Percentiles rank a stretch among this genome's conserved stretches.
These are phyloP conservation scores for Penicillium decumbens DNA, from an alignment of 2,329 filamentous ascomycete genomes.

Conservation along the genomic window DNA sequence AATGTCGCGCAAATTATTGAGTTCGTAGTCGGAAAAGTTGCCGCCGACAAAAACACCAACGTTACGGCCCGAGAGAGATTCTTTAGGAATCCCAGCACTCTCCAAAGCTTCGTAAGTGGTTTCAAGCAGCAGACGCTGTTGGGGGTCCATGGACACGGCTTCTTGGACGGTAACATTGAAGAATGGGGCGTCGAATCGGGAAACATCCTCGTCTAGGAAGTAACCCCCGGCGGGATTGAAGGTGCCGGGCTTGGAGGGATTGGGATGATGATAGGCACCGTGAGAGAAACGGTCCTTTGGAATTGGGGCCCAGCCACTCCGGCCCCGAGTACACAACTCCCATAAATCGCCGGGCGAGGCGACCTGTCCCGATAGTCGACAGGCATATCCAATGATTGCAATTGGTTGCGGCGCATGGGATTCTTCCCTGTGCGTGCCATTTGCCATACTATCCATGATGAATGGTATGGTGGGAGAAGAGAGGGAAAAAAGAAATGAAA, in stretches of 20 bases:
- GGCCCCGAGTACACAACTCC: slow-evolving; percentile 22
- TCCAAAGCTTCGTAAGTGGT: slow-evolving; percentile 27
- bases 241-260: slow-evolving; percentile 20
- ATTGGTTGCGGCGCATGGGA: slow-evolving; percentile 14
- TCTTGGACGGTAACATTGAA: slow-evolving; percentile 25
- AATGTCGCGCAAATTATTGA: slow-evolving; percentile 21
- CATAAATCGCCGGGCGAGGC: slow-evolving; percentile 22
- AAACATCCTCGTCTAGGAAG: slow-evolving; percentile 25
- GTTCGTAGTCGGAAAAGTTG: slow-evolving; percentile 24
- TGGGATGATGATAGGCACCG: slow-evolving; percentile 22
- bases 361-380: slow-evolving; percentile 24
- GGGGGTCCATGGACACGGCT: slow-evolving; percentile 26
- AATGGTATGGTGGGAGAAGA: neutral
- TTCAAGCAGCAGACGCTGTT: slow-evolving; percentile 26
- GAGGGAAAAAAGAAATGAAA: neutral
- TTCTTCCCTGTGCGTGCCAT: slow-evolving; percentile 6
- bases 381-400: slow-evolving; percentile 26
- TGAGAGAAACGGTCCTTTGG: slow-evolving; percentile 21
- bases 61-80: slow-evolving; percentile 20
- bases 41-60: slow-evolving; percentile 23
- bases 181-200: slow-evolving; percentile 26
- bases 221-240: slow-evolving; percentile 24
- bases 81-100: slow-evolving; percentile 28
- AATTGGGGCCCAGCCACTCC: slow-evolving; percentile 21
- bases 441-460: slow-evolving; percentile 12